Evolutionary conservation across 2,329 filamentous ascomycete genomes (phyloP), one percentile per base, ranked within the genome.

Genomic region (Xylariaceae sp.): DNA sequence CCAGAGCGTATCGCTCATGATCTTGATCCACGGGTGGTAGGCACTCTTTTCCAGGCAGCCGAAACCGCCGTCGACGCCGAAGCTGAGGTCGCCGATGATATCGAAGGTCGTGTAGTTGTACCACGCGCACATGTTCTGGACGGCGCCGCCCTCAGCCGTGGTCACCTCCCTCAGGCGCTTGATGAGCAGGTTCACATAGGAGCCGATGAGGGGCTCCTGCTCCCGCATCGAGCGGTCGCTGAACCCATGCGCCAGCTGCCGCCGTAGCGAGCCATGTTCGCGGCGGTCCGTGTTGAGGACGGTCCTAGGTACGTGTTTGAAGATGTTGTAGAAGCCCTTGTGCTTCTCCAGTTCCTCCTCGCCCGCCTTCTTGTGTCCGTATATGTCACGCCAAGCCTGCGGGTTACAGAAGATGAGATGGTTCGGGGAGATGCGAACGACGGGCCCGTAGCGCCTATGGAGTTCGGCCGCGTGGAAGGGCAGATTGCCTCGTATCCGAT

Each of bases 11-110:
- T 24, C 21, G 4, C 50, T 42, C 29, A 66, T 55, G 2, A 58
- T 31, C 0, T 42, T 36, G 3, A 59, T 46, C 63, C 63, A 66
- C 16, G 58, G 59, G 34, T 59, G 54, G 29, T 56, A 61, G 13
- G 44, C 32, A 42, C 56, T 55, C n/a, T 46, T 45, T 23, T 55
- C 35, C 6, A 68, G 50, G 38, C 56, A 59, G 5, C 55, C 56
- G 45, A 69, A 70, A 3, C 63, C 59, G 28, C 46, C 46, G 12
- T 35, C 33, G 32, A 66, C 61, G 3, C 66, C 68, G 47, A 72
- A 71, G 2, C 66, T 62, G 9, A 73, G 59, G 45, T 71, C 68
- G 15, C 67, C 67, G 37, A 68, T 61, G 28, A 68, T 53, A 48
- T 68, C 66, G 47, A 69, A 67, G 9, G 65, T 62, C 1, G 59